Percentiles rank a stretch among this genome's conserved stretches.
Evolutionary conservation across 495 filamentous ascomycete species (phyloP).

Genomic region (Friedmanniomyces endolithicus): DNA sequence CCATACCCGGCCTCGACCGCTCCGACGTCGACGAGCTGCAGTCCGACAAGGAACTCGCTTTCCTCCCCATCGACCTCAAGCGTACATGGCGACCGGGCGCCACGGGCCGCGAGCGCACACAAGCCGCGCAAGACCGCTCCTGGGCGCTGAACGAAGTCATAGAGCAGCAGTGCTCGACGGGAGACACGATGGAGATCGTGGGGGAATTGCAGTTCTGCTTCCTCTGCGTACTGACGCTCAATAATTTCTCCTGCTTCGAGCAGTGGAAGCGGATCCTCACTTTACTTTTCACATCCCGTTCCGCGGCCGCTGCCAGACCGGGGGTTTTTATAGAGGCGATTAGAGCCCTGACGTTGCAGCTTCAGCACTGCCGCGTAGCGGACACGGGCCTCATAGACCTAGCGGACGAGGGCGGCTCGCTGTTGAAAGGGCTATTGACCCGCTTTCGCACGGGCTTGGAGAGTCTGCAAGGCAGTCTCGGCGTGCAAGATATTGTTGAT

Average conservation of each 20-base stretch:
- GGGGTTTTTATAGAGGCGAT: conserved; percentile 50
- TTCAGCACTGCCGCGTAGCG: conserved; percentile 58
- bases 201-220: conserved; percentile 83
- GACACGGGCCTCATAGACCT: conserved; percentile 48
- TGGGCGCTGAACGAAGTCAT: conserved; percentile 54
- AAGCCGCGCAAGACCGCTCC: conserved; percentile 56
- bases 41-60: conserved; percentile 34
- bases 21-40: conserved; percentile 18
- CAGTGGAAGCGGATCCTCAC: conserved; percentile 74
- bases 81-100: conserved; percentile 57
- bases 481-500: conserved; percentile 32
- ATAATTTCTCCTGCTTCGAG: conserved; percentile 73
- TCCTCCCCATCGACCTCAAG: conserved; percentile 41
- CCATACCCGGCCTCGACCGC: conserved; percentile 30
- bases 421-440: conserved; percentile 43
- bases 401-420: conserved; percentile 40
- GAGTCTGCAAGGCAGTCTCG: conserved; percentile 21
- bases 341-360: conserved; percentile 52
- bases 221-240: conserved; percentile 64
- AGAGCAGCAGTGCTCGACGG: conserved; percentile 15
- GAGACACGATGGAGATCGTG: conserved; percentile 41
- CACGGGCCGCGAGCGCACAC: conserved; percentile 58
- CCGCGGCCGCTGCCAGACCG: conserved; percentile 44
- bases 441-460: conserved; percentile 36
- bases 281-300: conserved; percentile 56